Evolutionary conservation across 2,329 filamentous ascomycete genomes (phyloP).

Genomic region (Epicoccum nigrum): DNA sequence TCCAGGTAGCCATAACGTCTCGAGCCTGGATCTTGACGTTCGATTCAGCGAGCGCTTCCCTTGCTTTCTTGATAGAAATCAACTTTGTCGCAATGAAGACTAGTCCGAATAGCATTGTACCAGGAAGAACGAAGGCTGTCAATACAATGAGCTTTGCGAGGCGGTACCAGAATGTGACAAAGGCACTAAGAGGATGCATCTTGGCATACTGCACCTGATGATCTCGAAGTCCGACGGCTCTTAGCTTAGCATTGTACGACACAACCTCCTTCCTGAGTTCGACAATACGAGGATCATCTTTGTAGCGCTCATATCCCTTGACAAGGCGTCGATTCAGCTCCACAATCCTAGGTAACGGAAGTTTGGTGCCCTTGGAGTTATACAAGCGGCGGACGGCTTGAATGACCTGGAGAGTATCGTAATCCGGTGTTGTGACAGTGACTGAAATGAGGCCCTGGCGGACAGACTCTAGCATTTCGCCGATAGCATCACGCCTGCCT

Average conservation of each 20-base stretch:
- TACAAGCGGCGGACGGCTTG: conserved; percentile 93
- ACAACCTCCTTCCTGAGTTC: conserved; percentile 76
- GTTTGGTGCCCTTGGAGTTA: conserved; percentile 90
- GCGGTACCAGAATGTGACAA: conserved; percentile 79
- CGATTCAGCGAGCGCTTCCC: conserved; percentile 48
- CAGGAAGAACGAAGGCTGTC: conserved; percentile 81
- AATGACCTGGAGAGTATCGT: conserved; percentile 87
- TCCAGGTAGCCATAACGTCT: conserved; percentile 52
- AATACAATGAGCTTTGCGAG: conserved; percentile 78
- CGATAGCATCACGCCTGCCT: conserved; percentile 79
- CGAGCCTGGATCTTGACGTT: conserved; percentile 49
- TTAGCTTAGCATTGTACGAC: conserved; percentile 85
- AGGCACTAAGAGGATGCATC: conserved; percentile 76
- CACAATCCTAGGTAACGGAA: conserved; percentile 88
- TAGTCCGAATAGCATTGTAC: conserved; percentile 78
- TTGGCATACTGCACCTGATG: conserved; percentile 94
- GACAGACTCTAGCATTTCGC: conserved; percentile 81
- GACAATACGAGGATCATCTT: conserved; percentile 84
- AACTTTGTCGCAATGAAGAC: conserved; percentile 48
- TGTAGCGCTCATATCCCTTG: conserved; percentile 90
- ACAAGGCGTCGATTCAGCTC: conserved; percentile 92
- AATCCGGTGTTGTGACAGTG: conserved; percentile 90
- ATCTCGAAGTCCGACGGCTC: conserved; percentile 85
- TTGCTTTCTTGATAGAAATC: conserved; percentile 47
- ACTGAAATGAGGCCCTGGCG: conserved; percentile 85